These are phyloP conservation scores for Trapa incisa DNA, from an alignment of 345 rosid species.

Conservation along the genomic window DNA sequence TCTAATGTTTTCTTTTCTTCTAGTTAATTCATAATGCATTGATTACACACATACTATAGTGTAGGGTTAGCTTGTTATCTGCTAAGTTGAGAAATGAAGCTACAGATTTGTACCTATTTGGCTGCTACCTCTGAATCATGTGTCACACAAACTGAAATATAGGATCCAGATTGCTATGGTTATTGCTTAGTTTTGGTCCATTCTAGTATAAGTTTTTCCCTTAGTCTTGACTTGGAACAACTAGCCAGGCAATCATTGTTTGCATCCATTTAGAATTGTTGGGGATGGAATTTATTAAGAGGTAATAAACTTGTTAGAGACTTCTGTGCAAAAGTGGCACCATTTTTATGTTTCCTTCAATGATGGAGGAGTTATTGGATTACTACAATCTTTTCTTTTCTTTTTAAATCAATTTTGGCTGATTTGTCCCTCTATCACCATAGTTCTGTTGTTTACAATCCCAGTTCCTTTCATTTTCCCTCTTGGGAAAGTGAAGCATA, in stretches of 20 bases:
- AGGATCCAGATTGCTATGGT: neutral
- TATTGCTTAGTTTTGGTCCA: neutral
- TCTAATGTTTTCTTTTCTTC: constrained; percentile 1
- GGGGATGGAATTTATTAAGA: neutral
- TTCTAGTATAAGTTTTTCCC: neutral
- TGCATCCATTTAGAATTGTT: neutral
- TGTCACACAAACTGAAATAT: neutral
- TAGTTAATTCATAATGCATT: neutral
- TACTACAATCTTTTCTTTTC: neutral
- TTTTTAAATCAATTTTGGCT: neutral
- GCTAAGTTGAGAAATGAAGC: neutral
- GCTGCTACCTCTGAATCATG: neutral
- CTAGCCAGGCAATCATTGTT: neutral
- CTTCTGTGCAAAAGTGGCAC: neutral
- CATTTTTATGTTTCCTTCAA: neutral
- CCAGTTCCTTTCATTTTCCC: no score
- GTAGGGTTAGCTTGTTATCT: neutral
- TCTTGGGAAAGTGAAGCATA: neutral
- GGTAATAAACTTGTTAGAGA: neutral
- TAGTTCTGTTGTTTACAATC: neutral
- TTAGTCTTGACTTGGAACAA: neutral
- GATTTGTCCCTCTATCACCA: neutral
- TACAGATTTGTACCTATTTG: neutral
- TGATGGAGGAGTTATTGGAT: neutral
- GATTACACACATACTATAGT: neutral